A percentile compares a stretch with the other conserved stretches of the same genome.
Evolutionary conservation across 805 yeast species (phyloP).

Genomic region (Yamadazyma olivae): DNA sequence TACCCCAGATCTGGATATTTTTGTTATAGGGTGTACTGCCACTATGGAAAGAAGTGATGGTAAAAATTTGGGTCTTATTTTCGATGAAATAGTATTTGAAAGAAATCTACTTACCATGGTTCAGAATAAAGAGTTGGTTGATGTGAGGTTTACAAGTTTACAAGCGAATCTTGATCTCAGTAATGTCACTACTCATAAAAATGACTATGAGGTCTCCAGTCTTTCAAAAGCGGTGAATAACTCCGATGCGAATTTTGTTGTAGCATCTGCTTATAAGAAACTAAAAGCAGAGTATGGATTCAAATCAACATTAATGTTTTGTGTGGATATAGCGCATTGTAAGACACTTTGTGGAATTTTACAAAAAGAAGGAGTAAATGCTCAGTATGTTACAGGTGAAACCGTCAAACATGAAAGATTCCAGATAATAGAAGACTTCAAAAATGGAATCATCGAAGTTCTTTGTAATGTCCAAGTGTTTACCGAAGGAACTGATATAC

Average conservation of each 20-base stretch:
- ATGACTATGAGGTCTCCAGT: slow-evolving; percentile 54
- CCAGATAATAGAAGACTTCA: slow-evolving; percentile 54
- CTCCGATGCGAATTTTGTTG: slow-evolving; percentile 50
- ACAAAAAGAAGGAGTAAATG: slow-evolving; percentile 57
- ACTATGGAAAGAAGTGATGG: slow-evolving; percentile 80
- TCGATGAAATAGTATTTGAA: slow-evolving; percentile 75
- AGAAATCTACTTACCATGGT: slow-evolving; percentile 66
- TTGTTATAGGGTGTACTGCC: slow-evolving; percentile 84
- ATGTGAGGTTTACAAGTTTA: slow-evolving; percentile 62
- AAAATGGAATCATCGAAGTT: slow-evolving; percentile 61
- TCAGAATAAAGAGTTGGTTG: slow-evolving; percentile 63
- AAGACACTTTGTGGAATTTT: slow-evolving; percentile 50
- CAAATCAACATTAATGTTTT: slow-evolving; percentile 71
- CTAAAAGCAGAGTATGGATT: slow-evolving; percentile 33
- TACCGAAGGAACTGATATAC: slow-evolving; percentile 95
- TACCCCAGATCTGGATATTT: slow-evolving; percentile 38
- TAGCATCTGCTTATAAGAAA: slow-evolving; percentile 50
- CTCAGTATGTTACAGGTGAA: slow-evolving; percentile 68
- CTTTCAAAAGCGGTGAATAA: slow-evolving; percentile 57
- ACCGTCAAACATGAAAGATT: slow-evolving; percentile 55
- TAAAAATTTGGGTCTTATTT: slow-evolving; percentile 50
- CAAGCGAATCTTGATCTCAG: slow-evolving; percentile 44
- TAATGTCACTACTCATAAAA: slow-evolving; percentile 24
- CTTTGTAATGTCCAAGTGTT: slow-evolving; percentile 85
- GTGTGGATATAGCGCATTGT: slow-evolving; percentile 72